These are phyloP conservation scores for Xylaria cubensis DNA, from an alignment of 495 filamentous ascomycete species.

Conservation along the genomic window DNA sequence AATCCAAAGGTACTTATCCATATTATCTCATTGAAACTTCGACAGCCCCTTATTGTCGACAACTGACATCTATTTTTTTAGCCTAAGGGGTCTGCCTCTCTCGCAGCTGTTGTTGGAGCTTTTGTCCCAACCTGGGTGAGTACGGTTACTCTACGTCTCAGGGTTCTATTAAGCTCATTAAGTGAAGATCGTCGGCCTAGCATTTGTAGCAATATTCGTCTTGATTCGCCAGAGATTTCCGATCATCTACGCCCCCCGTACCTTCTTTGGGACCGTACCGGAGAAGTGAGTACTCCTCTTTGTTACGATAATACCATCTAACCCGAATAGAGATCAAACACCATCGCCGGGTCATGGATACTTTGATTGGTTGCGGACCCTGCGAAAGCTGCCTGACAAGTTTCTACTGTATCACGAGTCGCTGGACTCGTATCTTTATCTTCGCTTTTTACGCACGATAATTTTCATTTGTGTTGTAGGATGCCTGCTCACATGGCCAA, in stretches of 20 bases:
- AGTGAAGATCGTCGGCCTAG: constrained; percentile 29
- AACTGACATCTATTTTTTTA: constrained; percentile 29
- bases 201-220: constrained; percentile 39
- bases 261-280: constrained; percentile 37
- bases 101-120: constrained; percentile 36
- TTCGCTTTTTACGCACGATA: constrained; percentile 78
- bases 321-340: constrained; percentile 36
- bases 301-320: constrained; percentile 17
- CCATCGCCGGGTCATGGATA: constrained; percentile 31
- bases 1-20: constrained; percentile 18
- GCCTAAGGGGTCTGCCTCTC: constrained; percentile 40
- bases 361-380: constrained; percentile 68
- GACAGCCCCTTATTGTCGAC: too few relatives aligned
- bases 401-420: constrained; percentile 70
- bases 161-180: not conserved
- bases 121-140: constrained; percentile 41
- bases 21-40: not conserved
- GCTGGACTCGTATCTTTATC: constrained; percentile 77
- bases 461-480: constrained; percentile 76
- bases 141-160: not conserved
- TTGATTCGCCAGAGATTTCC: constrained; percentile 36
- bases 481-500: constrained; percentile 73
- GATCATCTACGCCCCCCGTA: constrained; percentile 40
- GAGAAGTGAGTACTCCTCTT: constrained; percentile 35
- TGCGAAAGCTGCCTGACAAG: constrained; percentile 66